Evolutionary conservation across 331 rosid species (phyloP).

Genomic region (Phaseolus coccineus): DNA sequence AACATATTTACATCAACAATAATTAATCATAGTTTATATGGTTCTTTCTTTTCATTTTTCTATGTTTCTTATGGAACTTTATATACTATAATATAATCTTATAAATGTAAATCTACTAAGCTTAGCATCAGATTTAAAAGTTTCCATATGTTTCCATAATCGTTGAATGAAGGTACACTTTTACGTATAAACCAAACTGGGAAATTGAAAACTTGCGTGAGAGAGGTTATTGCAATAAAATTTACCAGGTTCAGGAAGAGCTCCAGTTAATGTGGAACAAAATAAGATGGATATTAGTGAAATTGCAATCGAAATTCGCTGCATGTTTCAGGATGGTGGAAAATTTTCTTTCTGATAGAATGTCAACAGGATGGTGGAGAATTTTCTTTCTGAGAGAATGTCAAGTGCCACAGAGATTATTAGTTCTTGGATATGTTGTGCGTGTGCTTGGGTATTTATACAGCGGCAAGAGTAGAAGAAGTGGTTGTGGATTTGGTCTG

Average conservation of each 20-base stretch:
- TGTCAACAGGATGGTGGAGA: not conserved
- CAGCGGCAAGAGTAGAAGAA: not conserved
- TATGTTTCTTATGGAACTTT: not conserved
- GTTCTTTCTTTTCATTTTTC: not conserved
- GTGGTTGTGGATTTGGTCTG: constrained; percentile 45
- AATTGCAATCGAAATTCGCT: constrained; percentile 35
- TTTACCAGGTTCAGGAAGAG: constrained; percentile 63
- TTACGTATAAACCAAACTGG: not conserved
- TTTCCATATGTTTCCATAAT: not conserved
- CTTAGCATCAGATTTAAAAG: not conserved
- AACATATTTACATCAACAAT: not conserved
- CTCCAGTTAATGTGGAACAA: constrained; percentile 36
- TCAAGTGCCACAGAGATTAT: constrained; percentile 8
- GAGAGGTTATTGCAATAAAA: constrained; percentile 47
- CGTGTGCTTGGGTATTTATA: constrained; percentile 37
- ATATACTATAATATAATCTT: not conserved
- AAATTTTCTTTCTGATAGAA: not conserved
- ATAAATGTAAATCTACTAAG: not conserved
- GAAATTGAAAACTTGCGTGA: not conserved
- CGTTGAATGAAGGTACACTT: not conserved
- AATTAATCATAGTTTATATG: not conserved
- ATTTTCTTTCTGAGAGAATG: not conserved
- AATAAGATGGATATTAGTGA: constrained; percentile 36
- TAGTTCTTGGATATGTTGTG: not conserved
- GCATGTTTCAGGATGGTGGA: constrained; percentile 44